phyloP scores from a whole-genome alignment of 192 early-diverging fungal species.

The Umbelopsis vinacea region DNA sequence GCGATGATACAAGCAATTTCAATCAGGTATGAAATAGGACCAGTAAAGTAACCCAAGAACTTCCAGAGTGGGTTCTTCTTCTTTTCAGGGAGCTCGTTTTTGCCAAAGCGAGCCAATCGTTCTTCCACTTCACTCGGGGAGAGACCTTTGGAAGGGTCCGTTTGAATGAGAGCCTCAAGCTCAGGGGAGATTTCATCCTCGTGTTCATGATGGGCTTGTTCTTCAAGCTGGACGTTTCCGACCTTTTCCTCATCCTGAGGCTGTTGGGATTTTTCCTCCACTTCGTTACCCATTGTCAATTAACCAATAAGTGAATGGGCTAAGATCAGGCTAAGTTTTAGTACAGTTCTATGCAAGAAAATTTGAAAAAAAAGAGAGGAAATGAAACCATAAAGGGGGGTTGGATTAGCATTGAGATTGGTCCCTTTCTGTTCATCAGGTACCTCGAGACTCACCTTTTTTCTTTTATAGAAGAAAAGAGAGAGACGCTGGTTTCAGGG shows the following conservation, averaged over 20 bases:
- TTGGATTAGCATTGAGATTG: no score
- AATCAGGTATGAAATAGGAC: slow-evolving; percentile 85
- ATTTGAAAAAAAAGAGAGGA: no score
- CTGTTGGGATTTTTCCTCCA: slow-evolving; percentile 20
- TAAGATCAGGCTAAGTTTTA: background rate
- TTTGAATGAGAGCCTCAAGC: slow-evolving; percentile 77
- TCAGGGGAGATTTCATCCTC: slow-evolving; percentile 78
- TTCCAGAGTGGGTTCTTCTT: slow-evolving; percentile 83
- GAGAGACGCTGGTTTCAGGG: no score
- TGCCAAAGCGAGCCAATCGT: slow-evolving; percentile 75
- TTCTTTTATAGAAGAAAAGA: no score
- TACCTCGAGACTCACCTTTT: no score
- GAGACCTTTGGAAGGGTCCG: slow-evolving; percentile 80
- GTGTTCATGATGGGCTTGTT: slow-evolving; percentile 72
- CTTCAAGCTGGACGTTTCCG: slow-evolving; percentile 63
- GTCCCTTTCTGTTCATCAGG: no score
- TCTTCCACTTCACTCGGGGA: slow-evolving; percentile 66
- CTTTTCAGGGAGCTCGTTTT: slow-evolving; percentile 80
- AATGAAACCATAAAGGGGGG: no score
- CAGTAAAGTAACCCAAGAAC: slow-evolving; percentile 80
- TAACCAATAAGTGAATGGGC: slow-evolving; percentile 11
- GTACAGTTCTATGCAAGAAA: no score
- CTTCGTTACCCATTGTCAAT: slow-evolving; percentile 1
- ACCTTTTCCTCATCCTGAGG: slow-evolving; percentile 42
- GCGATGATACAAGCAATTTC: slow-evolving; percentile 85